A percentile compares a stretch with the other conserved stretches of the same genome.
phyloP scores from a whole-genome alignment of 1,284 basidiomycete genomes.

The Ceratobasidium sp. region DNA sequence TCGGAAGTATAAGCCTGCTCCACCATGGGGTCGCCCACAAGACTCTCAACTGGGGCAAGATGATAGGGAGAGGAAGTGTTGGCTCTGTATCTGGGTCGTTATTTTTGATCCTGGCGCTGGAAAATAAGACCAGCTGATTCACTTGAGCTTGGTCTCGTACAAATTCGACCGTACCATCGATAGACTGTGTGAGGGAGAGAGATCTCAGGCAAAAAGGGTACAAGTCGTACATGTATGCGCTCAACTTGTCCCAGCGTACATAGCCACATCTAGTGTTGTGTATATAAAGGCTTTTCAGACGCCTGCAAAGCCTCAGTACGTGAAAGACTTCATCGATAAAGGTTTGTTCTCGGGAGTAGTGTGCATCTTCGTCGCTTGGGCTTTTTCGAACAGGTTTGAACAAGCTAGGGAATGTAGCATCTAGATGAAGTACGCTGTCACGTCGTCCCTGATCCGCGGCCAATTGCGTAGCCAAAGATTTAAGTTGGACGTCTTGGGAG shows the following conservation, averaged over 20 bases:
- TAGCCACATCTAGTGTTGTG: slow-evolving; percentile 6
- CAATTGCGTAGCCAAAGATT: not conserved
- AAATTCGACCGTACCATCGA: slow-evolving; percentile 14
- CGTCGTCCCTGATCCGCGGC: not conserved
- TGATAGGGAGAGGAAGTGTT: not conserved
- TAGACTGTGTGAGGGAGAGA: not conserved
- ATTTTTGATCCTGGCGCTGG: not conserved
- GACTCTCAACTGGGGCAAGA: not conserved
- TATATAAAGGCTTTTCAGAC: slow-evolving; percentile 5
- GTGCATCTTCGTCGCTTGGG: not conserved
- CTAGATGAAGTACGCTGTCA: not conserved
- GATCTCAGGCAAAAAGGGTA: slow-evolving; percentile 15
- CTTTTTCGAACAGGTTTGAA: not conserved
- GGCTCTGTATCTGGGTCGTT: not conserved
- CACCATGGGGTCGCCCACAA: slow-evolving; percentile 31
- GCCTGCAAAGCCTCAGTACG: slow-evolving; percentile 2
- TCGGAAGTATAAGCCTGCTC: slow-evolving; percentile 10
- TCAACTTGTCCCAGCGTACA: not conserved
- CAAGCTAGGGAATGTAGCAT: not conserved
- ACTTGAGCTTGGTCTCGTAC: slow-evolving; percentile 9
- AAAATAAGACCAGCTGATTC: slow-evolving; percentile 2
- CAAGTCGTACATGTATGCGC: slow-evolving; percentile 4
- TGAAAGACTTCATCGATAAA: not conserved
- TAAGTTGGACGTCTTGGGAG: not conserved
- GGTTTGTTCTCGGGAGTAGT: not conserved